Base-by-base conservation (phyloP, 2,329 filamentous ascomycete species). In the Daldinia sp. region DNA sequence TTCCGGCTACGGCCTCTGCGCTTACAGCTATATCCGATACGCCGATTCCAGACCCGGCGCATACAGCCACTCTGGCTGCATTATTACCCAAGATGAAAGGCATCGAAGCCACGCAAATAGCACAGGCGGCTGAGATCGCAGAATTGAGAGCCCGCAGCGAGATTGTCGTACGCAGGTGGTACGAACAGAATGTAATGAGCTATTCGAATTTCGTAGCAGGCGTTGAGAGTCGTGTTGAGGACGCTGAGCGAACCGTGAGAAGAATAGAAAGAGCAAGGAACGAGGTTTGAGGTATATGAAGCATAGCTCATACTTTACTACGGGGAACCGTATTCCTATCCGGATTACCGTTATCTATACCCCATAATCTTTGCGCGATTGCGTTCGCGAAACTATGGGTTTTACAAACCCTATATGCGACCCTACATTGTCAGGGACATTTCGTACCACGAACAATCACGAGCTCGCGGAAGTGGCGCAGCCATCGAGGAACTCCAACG, bases 151-250 rank as follows among this genome's bases (percentile, higher is more conserved):
- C 78, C 64, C 83, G 83, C 67, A 94, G 85, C 78, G 91, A 87
- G 76, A 75, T 76, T 65, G 79, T 85, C 21, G 77, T 93, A 61
- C 84, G 89, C 67, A 77, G 81, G 32, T 96, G 92, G 90, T 93
- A 94, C 76, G 88, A 93, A 74, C 80, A 86, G 21, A 86, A 87
- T 3, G 82, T 95, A 41, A 79, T 96, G 48, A 83, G 84, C 9
- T 87, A 86, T 68, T 89, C 89, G 0, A 85, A 87, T 68, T 84
- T 85, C 60, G 89, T 93, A 79, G 90, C 89, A 19, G 87, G 90
- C 52, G 87, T 90, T 73, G 90, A 96, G 77, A 83, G 85, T 30
- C 82, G 90, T 50, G 76, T 94, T 10, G 85, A 86, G 75, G 80
- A 82, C 63, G 84, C 87, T 6, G 92, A 95, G 77, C 83, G 86